phyloP scores from a whole-genome alignment of 106 monocot species.

The Platanthera zijinensis region DNA sequence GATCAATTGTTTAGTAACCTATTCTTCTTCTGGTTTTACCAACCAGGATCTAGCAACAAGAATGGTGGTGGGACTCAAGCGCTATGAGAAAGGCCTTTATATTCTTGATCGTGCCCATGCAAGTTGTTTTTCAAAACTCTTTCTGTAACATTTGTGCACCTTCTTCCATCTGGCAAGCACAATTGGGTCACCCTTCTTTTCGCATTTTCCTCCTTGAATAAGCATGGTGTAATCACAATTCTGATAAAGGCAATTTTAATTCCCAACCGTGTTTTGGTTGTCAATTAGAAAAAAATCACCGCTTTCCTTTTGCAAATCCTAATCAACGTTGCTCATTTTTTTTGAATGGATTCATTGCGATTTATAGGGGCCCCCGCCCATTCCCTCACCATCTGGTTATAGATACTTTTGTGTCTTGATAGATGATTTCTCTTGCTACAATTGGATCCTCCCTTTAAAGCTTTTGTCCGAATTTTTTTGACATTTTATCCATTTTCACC shows the following conservation, averaged over 20 bases:
- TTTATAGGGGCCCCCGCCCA: neutral
- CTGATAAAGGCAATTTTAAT: neutral
- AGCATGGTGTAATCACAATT: neutral
- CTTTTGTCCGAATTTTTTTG: neutral
- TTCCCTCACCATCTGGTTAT: neutral
- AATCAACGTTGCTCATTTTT: too few relatives aligned
- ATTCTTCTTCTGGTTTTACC: neutral
- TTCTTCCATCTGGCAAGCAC: slow-evolving; percentile 2
- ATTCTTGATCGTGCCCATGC: slow-evolving; percentile 5
- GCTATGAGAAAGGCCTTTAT: neutral
- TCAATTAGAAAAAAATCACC: neutral
- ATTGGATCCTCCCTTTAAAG: neutral
- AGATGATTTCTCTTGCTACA: neutral
- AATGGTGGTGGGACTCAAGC: neutral
- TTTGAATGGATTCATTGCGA: neutral
- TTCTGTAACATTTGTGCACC: neutral
- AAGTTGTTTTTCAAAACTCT: neutral
- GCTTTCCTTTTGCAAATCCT: too few relatives aligned
- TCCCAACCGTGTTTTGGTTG: neutral
- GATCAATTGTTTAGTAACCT: neutral
- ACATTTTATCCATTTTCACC: neutral
- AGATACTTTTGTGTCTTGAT: neutral
- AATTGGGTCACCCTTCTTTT: neutral
- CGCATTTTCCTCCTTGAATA: neutral
- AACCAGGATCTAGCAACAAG: slow-evolving; percentile 2